Percentiles rank a stretch among this genome's conserved stretches.
Conservation (phyloP, 1,139 yeast species). For the Diutina mesorugosa region DNA sequence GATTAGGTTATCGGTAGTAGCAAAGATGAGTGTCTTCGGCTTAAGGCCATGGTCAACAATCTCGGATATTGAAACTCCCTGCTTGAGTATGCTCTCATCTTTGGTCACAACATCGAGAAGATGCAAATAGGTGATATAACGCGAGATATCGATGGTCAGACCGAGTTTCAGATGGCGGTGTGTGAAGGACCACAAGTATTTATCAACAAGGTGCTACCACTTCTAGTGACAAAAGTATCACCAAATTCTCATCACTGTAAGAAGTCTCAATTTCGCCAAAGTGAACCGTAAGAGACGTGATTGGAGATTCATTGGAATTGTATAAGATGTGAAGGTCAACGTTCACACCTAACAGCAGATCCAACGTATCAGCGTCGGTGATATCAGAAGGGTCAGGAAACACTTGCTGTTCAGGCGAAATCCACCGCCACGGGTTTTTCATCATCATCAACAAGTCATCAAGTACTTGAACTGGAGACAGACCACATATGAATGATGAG, state of each 20-base stretch:
- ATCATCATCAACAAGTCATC: constrained; percentile 58
- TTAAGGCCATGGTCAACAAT: constrained; percentile 16
- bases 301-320: constrained; percentile 69
- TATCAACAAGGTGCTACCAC: constrained; percentile 34
- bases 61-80: constrained; percentile 4
- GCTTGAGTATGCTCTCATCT: constrained; percentile 20
- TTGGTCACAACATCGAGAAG: constrained; percentile 29
- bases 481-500: constrained; percentile 44
- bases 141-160: constrained; percentile 57
- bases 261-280: constrained; percentile 61
- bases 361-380: constrained; percentile 43
- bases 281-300: constrained; percentile 57
- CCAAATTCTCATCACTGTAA: constrained; percentile 32
- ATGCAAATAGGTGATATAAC: constrained; percentile 41
- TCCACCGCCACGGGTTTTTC: constrained; percentile 3
- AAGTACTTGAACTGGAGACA: constrained; percentile 59
- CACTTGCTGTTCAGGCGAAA: constrained; percentile 7
- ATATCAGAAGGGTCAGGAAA: constrained; percentile 38
- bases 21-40: constrained; percentile 47
- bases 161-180: constrained; percentile 26
- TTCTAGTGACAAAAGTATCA: constrained; percentile 44
- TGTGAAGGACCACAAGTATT: constrained; percentile 28
- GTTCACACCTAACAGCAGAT: constrained; percentile 44
- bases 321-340: constrained; percentile 57
- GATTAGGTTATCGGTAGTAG: constrained; percentile 54